Percentiles rank a stretch among this genome's conserved stretches.
These are phyloP conservation scores for Erysimum cheiranthoides DNA, from an alignment of 345 rosid genomes.

Conservation along the genomic window DNA sequence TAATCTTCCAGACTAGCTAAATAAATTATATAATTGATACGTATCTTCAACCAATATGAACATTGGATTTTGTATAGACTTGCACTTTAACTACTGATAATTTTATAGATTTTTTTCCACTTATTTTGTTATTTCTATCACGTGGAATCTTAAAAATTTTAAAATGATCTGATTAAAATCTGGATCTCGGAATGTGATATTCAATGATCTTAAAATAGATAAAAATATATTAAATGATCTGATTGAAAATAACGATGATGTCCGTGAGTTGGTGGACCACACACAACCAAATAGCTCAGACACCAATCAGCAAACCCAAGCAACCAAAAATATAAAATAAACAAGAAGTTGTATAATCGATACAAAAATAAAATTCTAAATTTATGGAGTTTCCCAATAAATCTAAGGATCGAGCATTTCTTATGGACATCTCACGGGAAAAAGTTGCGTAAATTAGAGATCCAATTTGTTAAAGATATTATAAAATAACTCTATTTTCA, in stretches of 20 bases:
- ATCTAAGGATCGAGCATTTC: not conserved
- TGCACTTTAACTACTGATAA: not conserved
- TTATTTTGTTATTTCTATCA: not conserved
- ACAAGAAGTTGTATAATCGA: constrained; percentile 11
- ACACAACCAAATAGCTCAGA: constrained; percentile 22
- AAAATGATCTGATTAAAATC: constrained; percentile 8
- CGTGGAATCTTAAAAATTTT: not conserved
- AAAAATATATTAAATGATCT: not conserved
- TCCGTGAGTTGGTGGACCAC: constrained; percentile 44
- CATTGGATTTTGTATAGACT: not conserved
- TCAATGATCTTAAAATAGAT: not conserved
- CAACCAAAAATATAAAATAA: constrained; percentile 1
- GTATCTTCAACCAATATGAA: not conserved
- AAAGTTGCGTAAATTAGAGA: not conserved
- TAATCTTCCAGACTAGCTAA: not conserved
- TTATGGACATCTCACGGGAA: not conserved
- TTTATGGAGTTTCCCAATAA: not conserved
- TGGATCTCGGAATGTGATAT: constrained; percentile 10
- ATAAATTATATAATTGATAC: not conserved
- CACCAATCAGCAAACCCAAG: constrained; percentile 31
- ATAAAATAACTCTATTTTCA: not conserved
- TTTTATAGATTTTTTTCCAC: not conserved
- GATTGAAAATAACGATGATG: constrained; percentile 15
- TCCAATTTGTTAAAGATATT: not conserved
- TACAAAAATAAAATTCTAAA: not conserved